Evolutionary conservation across 1,284 basidiomycete species (phyloP), one percentile per base, ranked within the genome.

Genomic region (Sanguinoderma infundibulare): DNA sequence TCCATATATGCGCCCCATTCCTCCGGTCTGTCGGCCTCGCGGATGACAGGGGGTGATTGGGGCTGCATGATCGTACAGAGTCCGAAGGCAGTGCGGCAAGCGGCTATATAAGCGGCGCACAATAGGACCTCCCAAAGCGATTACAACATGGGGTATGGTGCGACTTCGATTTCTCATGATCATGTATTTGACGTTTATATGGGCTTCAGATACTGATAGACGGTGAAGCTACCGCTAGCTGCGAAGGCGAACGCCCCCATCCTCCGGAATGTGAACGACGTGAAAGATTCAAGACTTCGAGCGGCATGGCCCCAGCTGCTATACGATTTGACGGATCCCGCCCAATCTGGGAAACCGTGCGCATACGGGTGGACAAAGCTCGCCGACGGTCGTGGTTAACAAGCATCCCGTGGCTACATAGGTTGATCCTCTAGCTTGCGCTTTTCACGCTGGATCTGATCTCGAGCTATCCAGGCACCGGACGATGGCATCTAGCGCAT

Each of bases 361-460:
- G 22, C 17, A 7, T 9, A 2, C 5, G 12, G 20, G 42, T 14
- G 6, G 7, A 26, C 42, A 26, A 15, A 24, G 15, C 17, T 24
- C 24, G 22, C 22, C 24, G 22, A 44, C 15, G 42, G 42, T 24
- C 42, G n/a, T 49, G 46, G 28, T 32, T 49, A 49, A 30, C 15
- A 20, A 26, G 6, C 28, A 10, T 30, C 15, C 17, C 46, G 6
- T n/a, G 46, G 28, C 4, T 17, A 32, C 26, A 17, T 49, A 30
- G 8, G 46, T 49, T 12, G 28, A 49, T n/a, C 46, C 46, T 32
- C 30, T 17, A n/a, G 46, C 28, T 32, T 49, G 52, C 26, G 14
- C 53, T 54, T 54, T 39, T 42, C 53, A 54, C 53, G 53, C 53
- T 20, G 39, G 53, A 54, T 54, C 53, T 32, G 39, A 54, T 54